Evolutionary conservation across 169 alveolate species (phyloP).

Genomic region (Plasmodium malariae): DNA sequence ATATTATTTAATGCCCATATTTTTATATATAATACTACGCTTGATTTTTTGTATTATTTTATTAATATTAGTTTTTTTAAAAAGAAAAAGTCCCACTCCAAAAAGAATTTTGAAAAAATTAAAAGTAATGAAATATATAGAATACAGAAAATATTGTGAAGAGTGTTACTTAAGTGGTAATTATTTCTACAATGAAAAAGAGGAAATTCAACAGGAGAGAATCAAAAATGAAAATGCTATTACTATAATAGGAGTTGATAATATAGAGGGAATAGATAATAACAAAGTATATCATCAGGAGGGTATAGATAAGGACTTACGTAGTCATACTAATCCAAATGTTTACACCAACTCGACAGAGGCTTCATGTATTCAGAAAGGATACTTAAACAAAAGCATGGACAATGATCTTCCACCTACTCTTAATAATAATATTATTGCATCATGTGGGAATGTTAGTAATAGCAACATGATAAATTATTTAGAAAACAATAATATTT

Average conservation of each 20-base stretch:
- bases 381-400: no score
- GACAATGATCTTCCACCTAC: no score
- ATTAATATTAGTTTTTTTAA: slow-evolving; percentile 28
- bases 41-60: slow-evolving; percentile 28
- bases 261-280: no score
- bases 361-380: no score
- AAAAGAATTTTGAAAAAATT: slow-evolving; percentile 59
- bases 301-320: no score
- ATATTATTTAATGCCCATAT: slow-evolving; percentile 64
- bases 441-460: no score
- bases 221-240: neutral
- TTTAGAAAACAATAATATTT: neutral
- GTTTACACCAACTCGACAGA: no score
- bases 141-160: slow-evolving; percentile 58
- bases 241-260: no score
- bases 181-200: slow-evolving; percentile 17
- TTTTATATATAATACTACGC: slow-evolving; percentile 62
- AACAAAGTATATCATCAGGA: no score
- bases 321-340: no score
- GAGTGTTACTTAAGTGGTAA: neutral
- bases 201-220: slow-evolving; percentile 4
- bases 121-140: slow-evolving; percentile 67
- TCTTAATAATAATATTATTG: no score
- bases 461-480: neutral
- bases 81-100: slow-evolving; percentile 74